Percentiles rank a stretch among this genome's conserved stretches.
phyloP scores from a whole-genome alignment of 495 filamentous ascomycete genomes.

The Penicillium antarcticum region DNA sequence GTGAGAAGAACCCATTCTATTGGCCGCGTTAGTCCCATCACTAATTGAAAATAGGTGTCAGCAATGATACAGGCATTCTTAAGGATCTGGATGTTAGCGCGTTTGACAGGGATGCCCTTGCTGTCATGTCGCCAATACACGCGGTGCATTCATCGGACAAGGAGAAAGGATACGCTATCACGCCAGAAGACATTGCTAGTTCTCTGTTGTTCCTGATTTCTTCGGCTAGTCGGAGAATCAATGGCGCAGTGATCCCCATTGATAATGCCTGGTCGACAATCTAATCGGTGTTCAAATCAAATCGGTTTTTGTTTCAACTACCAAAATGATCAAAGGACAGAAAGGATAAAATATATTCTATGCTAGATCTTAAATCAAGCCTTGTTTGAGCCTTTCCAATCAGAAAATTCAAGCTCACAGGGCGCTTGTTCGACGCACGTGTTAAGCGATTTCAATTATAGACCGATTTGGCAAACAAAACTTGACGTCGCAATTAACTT shows the following conservation, averaged over 20 bases:
- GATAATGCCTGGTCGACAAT: neutral
- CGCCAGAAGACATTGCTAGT: neutral
- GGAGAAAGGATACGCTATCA: neutral
- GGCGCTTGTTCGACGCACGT: too few species aligned
- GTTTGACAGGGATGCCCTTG: neutral
- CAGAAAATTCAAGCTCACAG: too few species aligned
- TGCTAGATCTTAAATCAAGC: too few species aligned
- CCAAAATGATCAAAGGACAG: too few species aligned
- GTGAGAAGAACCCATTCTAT: slow-evolving; percentile 8
- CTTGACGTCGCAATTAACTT: too few species aligned
- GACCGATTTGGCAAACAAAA: too few species aligned
- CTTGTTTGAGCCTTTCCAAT: too few species aligned
- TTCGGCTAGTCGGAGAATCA: neutral
- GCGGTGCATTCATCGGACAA: neutral
- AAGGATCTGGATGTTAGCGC: neutral
- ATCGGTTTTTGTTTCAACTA: too few species aligned
- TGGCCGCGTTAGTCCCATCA: too few species aligned
- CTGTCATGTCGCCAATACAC: neutral
- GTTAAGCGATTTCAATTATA: too few species aligned
- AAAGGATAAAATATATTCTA: too few species aligned
- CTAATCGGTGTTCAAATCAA: neutral
- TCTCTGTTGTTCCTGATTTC: neutral
- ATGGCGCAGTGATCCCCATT: neutral
- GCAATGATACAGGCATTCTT: neutral
- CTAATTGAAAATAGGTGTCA: neutral